phyloP scores from a whole-genome alignment of 1,139 yeast genomes.

The Hyphopichia khmerensis region DNA sequence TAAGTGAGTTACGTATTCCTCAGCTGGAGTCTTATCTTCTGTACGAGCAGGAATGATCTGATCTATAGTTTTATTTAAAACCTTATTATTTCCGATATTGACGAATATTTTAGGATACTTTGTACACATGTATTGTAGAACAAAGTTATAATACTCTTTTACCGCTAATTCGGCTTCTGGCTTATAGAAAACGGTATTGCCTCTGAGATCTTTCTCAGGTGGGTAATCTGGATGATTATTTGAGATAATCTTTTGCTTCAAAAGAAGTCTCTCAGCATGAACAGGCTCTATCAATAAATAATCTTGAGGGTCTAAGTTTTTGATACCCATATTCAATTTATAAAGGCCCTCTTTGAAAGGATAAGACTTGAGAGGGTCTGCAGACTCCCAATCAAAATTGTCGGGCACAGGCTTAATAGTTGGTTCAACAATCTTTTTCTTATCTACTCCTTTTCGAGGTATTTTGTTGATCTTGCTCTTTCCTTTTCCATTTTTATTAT shows the following conservation, averaged over 20 bases:
- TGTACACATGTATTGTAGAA: constrained; percentile 45
- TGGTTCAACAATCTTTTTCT: constrained; percentile 7
- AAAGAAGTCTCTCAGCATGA: constrained; percentile 45
- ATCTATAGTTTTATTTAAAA: constrained; percentile 44
- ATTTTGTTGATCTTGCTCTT: neutral
- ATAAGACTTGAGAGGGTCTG: constrained; percentile 15
- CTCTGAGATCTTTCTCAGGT: constrained; percentile 22
- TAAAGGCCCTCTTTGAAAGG: constrained; percentile 57
- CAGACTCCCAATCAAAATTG: constrained; percentile 17
- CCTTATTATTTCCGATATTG: constrained; percentile 20
- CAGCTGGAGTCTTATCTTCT: constrained; percentile 16
- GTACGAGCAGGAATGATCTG: constrained; percentile 34
- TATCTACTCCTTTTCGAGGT: constrained; percentile 1
- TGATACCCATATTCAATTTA: constrained; percentile 69
- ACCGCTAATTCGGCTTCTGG: constrained; percentile 50
- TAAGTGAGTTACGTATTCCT: constrained; percentile 41
- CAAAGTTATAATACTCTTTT: constrained; percentile 54
- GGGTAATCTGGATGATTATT: constrained; percentile 40
- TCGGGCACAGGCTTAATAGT: constrained; percentile 12
- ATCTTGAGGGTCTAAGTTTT: constrained; percentile 53
- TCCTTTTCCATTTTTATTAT: neutral
- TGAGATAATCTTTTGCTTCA: constrained; percentile 40
- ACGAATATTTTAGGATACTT: constrained; percentile 63
- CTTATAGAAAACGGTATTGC: constrained; percentile 33
- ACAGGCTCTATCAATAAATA: constrained; percentile 70